A percentile compares a stretch with the other conserved stretches of the same genome.
These are phyloP conservation scores for Eragrostis tef DNA, from an alignment of 202 grass and related monocot species.

Conservation along the genomic window DNA sequence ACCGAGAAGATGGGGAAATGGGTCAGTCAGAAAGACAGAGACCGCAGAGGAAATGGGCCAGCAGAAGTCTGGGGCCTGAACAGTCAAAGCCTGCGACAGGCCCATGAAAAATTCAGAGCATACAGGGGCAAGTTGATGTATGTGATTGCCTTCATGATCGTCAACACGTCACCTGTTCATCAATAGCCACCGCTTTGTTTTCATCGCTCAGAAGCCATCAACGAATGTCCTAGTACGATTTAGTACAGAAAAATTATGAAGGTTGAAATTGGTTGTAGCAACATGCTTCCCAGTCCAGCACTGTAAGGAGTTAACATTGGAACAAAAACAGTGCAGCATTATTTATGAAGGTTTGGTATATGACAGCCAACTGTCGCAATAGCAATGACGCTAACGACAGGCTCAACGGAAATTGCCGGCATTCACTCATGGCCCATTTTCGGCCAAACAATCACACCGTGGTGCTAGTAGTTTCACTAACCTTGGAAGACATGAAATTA, in stretches of 20 bases:
- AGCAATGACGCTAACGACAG: slow-evolving; percentile 19
- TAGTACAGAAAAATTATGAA: neutral
- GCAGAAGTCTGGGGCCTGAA: neutral
- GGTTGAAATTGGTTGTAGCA: slow-evolving; percentile 24
- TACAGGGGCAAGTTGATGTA: slow-evolving; percentile 7
- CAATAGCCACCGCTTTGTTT: too few relatives aligned
- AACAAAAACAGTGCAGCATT: neutral
- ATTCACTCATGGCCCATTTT: slow-evolving; percentile 47
- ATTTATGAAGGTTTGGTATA: slow-evolving; percentile 45
- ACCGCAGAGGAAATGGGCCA: slow-evolving; percentile 21
- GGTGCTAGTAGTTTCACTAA: neutral
- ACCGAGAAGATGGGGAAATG: neutral
- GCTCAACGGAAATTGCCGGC: slow-evolving; percentile 33
- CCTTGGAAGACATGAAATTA: slow-evolving; percentile 12
- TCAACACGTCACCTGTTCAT: slow-evolving; percentile 32
- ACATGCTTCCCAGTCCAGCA: slow-evolving; percentile 1
- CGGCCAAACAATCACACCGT: neutral
- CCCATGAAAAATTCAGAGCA: slow-evolving; percentile 11
- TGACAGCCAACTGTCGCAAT: neutral
- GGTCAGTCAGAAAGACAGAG: neutral
- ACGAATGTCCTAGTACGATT: neutral
- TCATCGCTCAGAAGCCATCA: too few relatives aligned
- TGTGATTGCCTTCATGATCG: slow-evolving; percentile 1
- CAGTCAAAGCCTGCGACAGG: slow-evolving; percentile 9
- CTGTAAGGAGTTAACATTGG: slow-evolving; percentile 9